Percentiles rank a stretch among this genome's conserved stretches.
Conservation (phyloP, 768 basidiomycete species). For the Trametes punicea region DNA sequence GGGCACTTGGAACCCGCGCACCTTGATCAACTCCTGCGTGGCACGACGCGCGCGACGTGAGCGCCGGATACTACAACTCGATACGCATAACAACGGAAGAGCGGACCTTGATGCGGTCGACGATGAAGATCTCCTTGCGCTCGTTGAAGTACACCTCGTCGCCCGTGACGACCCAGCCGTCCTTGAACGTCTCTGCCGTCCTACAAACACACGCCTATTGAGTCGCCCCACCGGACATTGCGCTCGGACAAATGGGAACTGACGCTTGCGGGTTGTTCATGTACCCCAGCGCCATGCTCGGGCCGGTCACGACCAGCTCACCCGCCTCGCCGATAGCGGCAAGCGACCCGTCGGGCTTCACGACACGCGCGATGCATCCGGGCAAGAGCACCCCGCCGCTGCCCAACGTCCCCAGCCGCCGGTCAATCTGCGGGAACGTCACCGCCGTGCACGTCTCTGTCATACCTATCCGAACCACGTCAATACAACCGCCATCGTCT, state of each 20-base stretch:
- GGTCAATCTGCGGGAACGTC: slow-evolving; percentile 27
- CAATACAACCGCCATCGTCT: not conserved
- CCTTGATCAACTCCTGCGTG: slow-evolving; percentile 71
- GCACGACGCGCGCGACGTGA: too few species aligned
- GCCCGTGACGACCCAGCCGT: slow-evolving; percentile 67
- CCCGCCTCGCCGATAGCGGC: slow-evolving; percentile 44
- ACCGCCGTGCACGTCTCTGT: slow-evolving; percentile 40
- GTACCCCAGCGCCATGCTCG: slow-evolving; percentile 39
- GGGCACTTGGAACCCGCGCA: slow-evolving; percentile 44
- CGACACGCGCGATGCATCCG: slow-evolving; percentile 42
- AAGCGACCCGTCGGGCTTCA: slow-evolving; percentile 44
- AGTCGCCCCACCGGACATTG: not conserved
- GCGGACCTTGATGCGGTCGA: slow-evolving; percentile 71
- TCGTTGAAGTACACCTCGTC: slow-evolving; percentile 67
- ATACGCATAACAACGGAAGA: not conserved
- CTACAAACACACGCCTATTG: slow-evolving; percentile 30
- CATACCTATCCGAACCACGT: slow-evolving; percentile 27
- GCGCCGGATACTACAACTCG: not conserved
- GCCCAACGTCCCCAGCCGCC: slow-evolving; percentile 24
- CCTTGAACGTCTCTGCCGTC: slow-evolving; percentile 59
- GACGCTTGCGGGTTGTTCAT: slow-evolving; percentile 22
- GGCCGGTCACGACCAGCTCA: slow-evolving; percentile 46
- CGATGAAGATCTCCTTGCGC: slow-evolving; percentile 60
- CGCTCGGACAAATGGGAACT: not conserved
- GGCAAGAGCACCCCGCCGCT: slow-evolving; percentile 42